Percentiles rank a stretch among this genome's conserved stretches.
Evolutionary conservation across 73 alveolate species (phyloP).

Genomic region (Stentor roeselii): DNA sequence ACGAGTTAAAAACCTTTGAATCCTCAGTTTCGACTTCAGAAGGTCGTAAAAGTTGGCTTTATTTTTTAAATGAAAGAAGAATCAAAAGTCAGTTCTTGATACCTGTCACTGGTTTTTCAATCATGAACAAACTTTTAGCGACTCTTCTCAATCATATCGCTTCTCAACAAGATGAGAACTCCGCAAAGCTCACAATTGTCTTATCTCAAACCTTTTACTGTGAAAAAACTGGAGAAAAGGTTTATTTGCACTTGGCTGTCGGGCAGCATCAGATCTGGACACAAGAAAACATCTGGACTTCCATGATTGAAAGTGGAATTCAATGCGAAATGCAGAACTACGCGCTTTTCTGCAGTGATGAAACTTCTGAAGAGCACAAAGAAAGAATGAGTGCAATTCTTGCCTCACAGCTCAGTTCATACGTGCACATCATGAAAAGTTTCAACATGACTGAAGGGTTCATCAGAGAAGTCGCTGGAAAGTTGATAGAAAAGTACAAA

Average conservation of each 20-base stretch:
- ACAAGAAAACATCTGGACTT: not conserved
- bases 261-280: not conserved
- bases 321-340: not conserved
- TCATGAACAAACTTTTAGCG: not conserved
- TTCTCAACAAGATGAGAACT: not conserved
- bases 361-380: not conserved
- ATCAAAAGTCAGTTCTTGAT: not conserved
- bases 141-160: not conserved
- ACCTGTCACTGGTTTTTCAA: not conserved
- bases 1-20: not conserved
- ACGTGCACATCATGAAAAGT: slow-evolving; percentile 17
- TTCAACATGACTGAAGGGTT: not conserved
- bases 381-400: not conserved
- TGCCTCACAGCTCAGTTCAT: slow-evolving; percentile 7
- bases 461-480: not conserved
- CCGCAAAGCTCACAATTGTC: not conserved
- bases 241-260: not conserved
- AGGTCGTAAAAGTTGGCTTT: not conserved
- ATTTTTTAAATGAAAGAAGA: slow-evolving; percentile 11
- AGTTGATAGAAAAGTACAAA: not conserved
- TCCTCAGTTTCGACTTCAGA: not conserved
- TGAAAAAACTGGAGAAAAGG: slow-evolving; percentile 13
- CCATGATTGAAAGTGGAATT: not conserved
- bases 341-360: not conserved
- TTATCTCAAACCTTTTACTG: slow-evolving; percentile 15